Base-by-base conservation (phyloP, 495 filamentous ascomycete species). In the Lophium mytilinum region DNA sequence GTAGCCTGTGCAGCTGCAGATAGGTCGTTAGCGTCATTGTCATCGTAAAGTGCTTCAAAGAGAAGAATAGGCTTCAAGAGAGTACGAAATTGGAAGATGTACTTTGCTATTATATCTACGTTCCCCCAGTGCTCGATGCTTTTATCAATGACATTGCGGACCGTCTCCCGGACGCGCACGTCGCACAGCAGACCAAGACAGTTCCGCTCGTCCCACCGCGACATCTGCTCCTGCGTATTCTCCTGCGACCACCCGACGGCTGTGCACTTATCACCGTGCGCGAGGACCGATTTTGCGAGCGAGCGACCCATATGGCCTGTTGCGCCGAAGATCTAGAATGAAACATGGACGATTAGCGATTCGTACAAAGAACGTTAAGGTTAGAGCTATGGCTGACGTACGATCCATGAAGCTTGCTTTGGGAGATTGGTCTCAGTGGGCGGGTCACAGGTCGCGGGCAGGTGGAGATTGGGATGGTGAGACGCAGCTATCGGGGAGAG, bases 291-390 rank as follows among this genome's bases (percentile, higher is more conserved):
- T 59, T 89, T 89, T 45, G 89, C 88, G 19, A 98, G 81, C 10
- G 87, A 92, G 50, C 90, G 87, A 60, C 93, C 93, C 76, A 97
- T 94, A 65, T 98, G 93, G 51, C 93, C 93, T 4, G 90, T 96
- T 41, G 89, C 90, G 42, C 93, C 93, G 71, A 96, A 98, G 60
- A 98, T 78, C 85, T 90, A n/a, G 53, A 14, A 14, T 2, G 24
- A 6, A 30, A 30, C 24, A 30, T 30, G 6, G 24, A 6, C 24
- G 3, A 30, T 30, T 30, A 30, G 24, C 24, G 24, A 30, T 30
- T 30, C 24, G 24, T 30, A 30, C 24, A 30, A 30, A 30, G 24
- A 30, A 6, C 2, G 6, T 30, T 37, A 15, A 15, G 49, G 1
- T 14, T 11, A n/a, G 24, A 30, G 24, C 24, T 30, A 6, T 30